These are phyloP conservation scores for Sugiyamaella valdiviana DNA, from an alignment of 805 yeast species.

Conservation along the genomic window DNA sequence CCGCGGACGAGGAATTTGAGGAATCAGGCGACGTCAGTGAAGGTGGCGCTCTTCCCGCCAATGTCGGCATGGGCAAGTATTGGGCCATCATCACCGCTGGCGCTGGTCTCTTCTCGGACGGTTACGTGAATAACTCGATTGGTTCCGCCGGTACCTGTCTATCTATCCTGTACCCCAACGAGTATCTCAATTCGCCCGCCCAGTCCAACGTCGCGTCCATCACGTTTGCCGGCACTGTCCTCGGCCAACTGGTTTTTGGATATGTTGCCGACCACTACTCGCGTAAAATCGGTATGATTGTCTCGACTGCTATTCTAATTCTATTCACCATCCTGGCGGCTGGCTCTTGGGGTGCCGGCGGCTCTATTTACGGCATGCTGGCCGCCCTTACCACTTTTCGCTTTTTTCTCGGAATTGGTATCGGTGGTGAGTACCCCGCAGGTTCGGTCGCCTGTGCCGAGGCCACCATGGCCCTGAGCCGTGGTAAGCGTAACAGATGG, in stretches of 20 bases:
- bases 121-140: constrained; percentile 81
- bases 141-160: constrained; percentile 72
- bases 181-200: constrained; percentile 59
- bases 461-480: constrained; percentile 69
- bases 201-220: constrained; percentile 76
- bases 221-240: constrained; percentile 87
- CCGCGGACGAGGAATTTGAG: no score
- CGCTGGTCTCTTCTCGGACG: constrained; percentile 90
- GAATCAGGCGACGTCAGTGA: no score
- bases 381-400: constrained; percentile 79
- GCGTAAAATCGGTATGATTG: constrained; percentile 77
- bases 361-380: constrained; percentile 67
- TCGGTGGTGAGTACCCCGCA: constrained; percentile 93
- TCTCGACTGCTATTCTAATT: constrained; percentile 68
- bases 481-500: constrained; percentile 81
- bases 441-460: constrained; percentile 93
- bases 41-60: no score
- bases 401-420: constrained; percentile 82
- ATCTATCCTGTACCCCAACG: constrained; percentile 54
- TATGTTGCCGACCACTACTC: constrained; percentile 71
- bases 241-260: constrained; percentile 81
- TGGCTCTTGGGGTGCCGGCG: constrained; percentile 79
- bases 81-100: constrained; percentile 81
- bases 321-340: constrained; percentile 72
- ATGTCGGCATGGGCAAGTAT: constrained; percentile 29